phyloP scores from a whole-genome alignment of 768 basidiomycete genomes.

The Sutorius australiensis region DNA sequence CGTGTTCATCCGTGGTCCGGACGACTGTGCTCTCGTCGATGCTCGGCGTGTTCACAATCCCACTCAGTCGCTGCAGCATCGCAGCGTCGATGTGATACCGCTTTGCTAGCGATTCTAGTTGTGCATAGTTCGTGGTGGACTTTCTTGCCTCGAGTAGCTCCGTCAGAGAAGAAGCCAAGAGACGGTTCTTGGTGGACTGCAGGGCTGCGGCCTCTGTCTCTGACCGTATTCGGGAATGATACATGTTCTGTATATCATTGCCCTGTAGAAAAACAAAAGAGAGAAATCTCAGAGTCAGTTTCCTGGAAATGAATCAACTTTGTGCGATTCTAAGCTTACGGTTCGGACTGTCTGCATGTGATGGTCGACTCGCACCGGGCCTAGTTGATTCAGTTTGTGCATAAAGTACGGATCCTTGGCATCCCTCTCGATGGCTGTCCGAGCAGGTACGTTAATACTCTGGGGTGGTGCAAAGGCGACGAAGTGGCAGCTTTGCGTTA shows the following conservation, averaged over 20 bases:
- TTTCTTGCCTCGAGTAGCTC: slow-evolving; percentile 66
- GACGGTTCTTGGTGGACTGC: slow-evolving; percentile 44
- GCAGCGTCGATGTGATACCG: slow-evolving; percentile 53
- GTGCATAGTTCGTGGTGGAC: slow-evolving; percentile 34
- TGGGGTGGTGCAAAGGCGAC: neutral
- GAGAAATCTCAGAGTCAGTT: neutral
- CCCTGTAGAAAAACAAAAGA: slow-evolving; percentile 2
- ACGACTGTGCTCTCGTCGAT: slow-evolving; percentile 45
- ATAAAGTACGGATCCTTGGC: slow-evolving; percentile 70
- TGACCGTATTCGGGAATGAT: slow-evolving; percentile 50
- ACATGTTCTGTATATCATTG: slow-evolving; percentile 40
- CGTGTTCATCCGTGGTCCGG: slow-evolving; percentile 47
- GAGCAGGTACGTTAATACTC: neutral
- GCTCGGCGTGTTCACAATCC: slow-evolving; percentile 63
- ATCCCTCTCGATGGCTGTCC: slow-evolving; percentile 57
- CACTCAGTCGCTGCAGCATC: slow-evolving; percentile 49
- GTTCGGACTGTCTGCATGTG: slow-evolving; percentile 48
- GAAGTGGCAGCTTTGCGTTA: neutral
- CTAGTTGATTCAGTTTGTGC: slow-evolving; percentile 58
- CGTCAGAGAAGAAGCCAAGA: slow-evolving; percentile 50
- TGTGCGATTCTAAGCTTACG: slow-evolving; percentile 33
- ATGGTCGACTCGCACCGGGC: slow-evolving; percentile 69
- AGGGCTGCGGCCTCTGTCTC: slow-evolving; percentile 50
- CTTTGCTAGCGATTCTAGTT: slow-evolving; percentile 48
- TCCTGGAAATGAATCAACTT: neutral